Base-by-base conservation (phyloP, 768 basidiomycete species). In the Suillus bovinus region DNA sequence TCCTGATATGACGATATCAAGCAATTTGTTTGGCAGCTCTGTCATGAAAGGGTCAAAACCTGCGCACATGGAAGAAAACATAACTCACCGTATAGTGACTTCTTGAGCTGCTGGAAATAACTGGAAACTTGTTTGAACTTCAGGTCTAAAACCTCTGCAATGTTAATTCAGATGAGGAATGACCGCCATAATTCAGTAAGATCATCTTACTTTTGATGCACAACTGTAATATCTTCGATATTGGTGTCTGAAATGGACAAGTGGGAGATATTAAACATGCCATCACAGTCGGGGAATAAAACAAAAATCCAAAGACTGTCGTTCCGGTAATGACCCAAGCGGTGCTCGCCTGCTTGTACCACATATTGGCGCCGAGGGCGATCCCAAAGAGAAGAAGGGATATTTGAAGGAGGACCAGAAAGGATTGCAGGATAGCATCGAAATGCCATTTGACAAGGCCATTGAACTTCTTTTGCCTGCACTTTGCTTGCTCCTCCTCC, bases 381-480 rank as follows among this genome's bases (percentile, higher is more conserved):
- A 59, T 33, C 13, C 62, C 66, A 42, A 66, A 66, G 11, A 68
- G 56, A 27, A 66, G 56, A 8, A 67, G 42, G 0, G 66, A 54
- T 6, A 58, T n/a, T n/a, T 67, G 66, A 20, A 63, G 61, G 4
- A 67, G 36, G 20, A 67, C 50, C 2, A 66, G 66, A 38, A 67
- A 47, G 2, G 59, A 9, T 29, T 62, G 36, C 17, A 67, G 33
- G 22, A 67, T 57, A 27, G n/a, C 17, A 36, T 62, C 34, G 17
- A 67, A 67, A 38, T 63, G 44, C 66, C 66, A 67, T 7, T 46
- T 62, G 8, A 49, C 33, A 17, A 67, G 24, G 22, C 63, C 66
- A 13, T 67, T 52, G 9, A 50, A 41, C 13, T 60, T 66, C 20
- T 59, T 33, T 22, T 67, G 66, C 8, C 66, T 16, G 33, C 54